Conservation (phyloP, 2,329 filamentous ascomycete genomes). For the Grosmannia clavigera region DNA sequence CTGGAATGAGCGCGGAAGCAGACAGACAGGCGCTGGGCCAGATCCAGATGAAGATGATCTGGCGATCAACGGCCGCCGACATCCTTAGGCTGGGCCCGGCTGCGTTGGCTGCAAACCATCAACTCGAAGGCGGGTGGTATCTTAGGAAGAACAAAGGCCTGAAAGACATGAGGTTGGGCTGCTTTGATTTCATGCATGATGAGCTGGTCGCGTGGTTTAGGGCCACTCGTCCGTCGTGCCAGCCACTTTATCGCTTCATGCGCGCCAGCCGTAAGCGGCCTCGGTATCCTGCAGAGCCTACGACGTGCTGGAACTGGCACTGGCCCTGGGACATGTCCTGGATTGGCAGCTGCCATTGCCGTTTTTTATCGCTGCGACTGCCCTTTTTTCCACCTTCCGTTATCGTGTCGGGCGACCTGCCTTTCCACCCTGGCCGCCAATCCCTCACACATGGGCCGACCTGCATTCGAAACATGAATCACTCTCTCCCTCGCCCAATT, state of each 20-base stretch:
- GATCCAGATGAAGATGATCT: too few relatives aligned
- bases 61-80: neutral
- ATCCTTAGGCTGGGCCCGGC: too few relatives aligned
- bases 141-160: neutral
- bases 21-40: neutral
- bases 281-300: neutral
- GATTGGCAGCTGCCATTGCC: neutral
- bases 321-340: neutral
- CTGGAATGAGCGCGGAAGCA: neutral
- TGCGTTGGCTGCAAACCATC: neutral
- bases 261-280: neutral
- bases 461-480: neutral
- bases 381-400: neutral
- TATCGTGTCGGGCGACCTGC: too few relatives aligned
- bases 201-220: conserved; percentile 6
- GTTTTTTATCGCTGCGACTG: neutral
- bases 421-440: neutral
- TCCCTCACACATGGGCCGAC: neutral
- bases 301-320: too few relatives aligned
- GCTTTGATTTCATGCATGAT: conserved; percentile 8
- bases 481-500: neutral
- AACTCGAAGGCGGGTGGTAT: too few relatives aligned
- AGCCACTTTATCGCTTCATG: neutral
- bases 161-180: neutral
- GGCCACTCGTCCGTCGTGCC: neutral